A percentile compares a stretch with the other conserved stretches of the same genome.
Conservation (phyloP, 306 rosid genomes). For the Cucurbita argyrosperma region DNA sequence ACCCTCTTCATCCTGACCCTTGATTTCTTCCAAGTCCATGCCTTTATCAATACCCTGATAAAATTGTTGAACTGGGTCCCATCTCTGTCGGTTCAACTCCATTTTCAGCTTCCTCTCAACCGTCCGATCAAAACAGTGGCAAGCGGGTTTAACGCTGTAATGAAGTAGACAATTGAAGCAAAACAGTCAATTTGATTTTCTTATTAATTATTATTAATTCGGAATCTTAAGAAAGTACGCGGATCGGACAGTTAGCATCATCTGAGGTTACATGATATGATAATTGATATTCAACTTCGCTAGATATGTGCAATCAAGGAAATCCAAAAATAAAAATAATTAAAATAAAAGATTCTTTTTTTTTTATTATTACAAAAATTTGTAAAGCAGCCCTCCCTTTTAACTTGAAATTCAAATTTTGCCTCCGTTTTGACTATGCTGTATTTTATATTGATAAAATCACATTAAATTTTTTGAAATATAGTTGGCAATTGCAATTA, state of each 20-base stretch:
- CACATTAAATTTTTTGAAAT: not conserved
- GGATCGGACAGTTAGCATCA: not conserved
- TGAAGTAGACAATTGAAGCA: not conserved
- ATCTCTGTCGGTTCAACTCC: not conserved
- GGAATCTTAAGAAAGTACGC: slow-evolving; percentile 1
- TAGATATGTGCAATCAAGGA: not conserved
- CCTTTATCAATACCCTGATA: not conserved
- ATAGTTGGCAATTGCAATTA: not conserved
- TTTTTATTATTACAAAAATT: too few species aligned
- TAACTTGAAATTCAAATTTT: not conserved
- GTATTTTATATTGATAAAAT: not conserved
- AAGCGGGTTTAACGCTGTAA: not conserved
- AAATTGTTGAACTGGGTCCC: not conserved
- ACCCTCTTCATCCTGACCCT: slow-evolving; percentile 3
- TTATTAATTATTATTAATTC: not conserved
- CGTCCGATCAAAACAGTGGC: not conserved
- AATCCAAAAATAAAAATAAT: not conserved
- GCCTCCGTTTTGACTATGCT: not conserved
- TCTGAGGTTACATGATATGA: not conserved
- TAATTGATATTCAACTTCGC: not conserved
- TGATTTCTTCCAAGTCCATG: not conserved
- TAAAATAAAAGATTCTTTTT: too few species aligned
- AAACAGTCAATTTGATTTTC: not conserved
- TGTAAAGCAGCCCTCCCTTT: not conserved
- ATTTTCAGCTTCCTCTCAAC: not conserved